These are phyloP conservation scores for Suillus sp. DNA, from an alignment of 768 basidiomycete species.

Conservation along the genomic window DNA sequence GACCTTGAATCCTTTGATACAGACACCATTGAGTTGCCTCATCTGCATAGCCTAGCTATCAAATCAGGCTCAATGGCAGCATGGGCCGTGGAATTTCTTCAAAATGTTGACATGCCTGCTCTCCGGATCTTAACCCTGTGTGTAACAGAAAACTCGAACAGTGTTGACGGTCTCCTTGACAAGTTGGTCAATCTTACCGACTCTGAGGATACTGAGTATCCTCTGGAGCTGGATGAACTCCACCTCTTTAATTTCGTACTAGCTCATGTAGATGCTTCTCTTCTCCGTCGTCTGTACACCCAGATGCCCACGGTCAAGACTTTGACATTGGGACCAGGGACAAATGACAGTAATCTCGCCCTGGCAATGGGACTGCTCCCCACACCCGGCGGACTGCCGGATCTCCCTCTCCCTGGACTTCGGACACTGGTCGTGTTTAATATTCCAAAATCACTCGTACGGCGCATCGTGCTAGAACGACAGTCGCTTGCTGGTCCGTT, in stretches of 20 bases:
- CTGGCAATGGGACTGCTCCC: not conserved
- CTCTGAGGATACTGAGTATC: not conserved
- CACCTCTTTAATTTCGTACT: not conserved
- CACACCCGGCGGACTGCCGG: not conserved
- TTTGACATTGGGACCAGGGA: not conserved
- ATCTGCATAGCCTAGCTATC: not conserved
- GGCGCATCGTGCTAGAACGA: not conserved
- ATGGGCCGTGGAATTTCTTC: not conserved
- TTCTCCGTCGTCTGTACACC: not conserved
- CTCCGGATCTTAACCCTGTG: not conserved
- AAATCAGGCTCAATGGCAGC: not conserved
- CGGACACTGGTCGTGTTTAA: not conserved
- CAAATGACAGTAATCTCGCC: not conserved
- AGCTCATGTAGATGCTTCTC: not conserved
- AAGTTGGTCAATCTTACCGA: not conserved
- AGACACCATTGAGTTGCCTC: not conserved
- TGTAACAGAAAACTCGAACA: rapidly evolving
- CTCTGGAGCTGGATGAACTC: slow-evolving; percentile 1
- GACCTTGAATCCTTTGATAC: not conserved
- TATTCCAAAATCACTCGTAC: not conserved
- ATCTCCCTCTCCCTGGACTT: slow-evolving; percentile 1
- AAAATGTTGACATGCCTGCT: not conserved
- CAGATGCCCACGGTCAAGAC: not conserved
- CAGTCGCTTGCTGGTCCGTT: not conserved
- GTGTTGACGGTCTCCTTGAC: not conserved